These are phyloP conservation scores for Bruguiera parviflora DNA, from an alignment of 345 rosid genomes.

Conservation along the genomic window DNA sequence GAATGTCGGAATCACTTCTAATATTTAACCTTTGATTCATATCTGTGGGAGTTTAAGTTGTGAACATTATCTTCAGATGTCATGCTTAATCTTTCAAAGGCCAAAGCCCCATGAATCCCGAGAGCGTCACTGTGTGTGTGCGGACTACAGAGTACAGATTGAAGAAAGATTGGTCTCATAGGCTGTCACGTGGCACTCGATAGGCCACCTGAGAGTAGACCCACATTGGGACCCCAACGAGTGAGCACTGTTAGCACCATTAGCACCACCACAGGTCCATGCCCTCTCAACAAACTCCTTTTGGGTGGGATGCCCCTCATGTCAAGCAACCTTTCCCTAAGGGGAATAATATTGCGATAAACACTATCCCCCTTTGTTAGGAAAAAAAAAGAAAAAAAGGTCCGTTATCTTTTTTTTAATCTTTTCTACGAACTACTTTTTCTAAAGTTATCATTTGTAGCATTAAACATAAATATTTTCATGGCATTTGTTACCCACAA, in stretches of 20 bases:
- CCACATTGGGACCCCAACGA: conserved; percentile 1
- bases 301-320: conserved; percentile 33
- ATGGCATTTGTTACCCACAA: neutral
- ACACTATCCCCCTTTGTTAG: conserved; percentile 8
- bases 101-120: conserved; percentile 25
- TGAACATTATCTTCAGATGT: conserved; percentile 25
- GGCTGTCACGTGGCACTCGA: conserved; percentile 28
- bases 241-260: conserved; percentile 13
- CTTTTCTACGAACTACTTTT: conserved; percentile 11
- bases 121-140: conserved; percentile 12
- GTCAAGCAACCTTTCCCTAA: conserved; percentile 24
- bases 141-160: neutral
- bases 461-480: conserved; percentile 14
- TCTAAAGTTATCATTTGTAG: conserved; percentile 41
- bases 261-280: conserved; percentile 22
- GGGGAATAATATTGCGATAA: conserved; percentile 43
- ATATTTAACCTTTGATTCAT: neutral
- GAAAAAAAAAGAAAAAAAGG: conserved; percentile 14
- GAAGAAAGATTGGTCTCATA: conserved; percentile 17
- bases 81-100: conserved; percentile 22
- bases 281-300: neutral
- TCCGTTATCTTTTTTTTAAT: conserved; percentile 20
- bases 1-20: conserved; percentile 30
- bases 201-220: conserved; percentile 15
- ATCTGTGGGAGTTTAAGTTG: conserved; percentile 3